Evolutionary conservation across 257 asterid species (phyloP), one percentile per base, ranked within the genome.

Genomic region (Vinca minor): DNA sequence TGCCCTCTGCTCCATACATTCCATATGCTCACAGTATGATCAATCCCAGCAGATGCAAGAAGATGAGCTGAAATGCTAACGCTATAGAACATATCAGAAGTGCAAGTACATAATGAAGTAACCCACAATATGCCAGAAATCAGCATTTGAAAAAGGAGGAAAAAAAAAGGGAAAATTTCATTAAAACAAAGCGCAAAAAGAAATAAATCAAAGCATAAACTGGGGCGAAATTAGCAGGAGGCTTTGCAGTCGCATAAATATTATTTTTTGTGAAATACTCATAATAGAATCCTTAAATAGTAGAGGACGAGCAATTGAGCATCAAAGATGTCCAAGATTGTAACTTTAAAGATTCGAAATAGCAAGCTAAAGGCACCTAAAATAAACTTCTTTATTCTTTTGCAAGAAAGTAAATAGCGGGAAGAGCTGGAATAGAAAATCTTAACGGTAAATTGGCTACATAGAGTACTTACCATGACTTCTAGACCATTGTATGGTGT

Each of bases 21-120:
- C 95, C 97, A 92, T 76, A 89, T 83, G 73, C 78, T 67, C 66
- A 89, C 79, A 66, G 85, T 77, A 47, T 80, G 80, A 82, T 92
- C 98, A 93, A 89, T 85, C 67, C 89, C 91, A 4, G 94, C 96
- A 70, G 95, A 92, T 55, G 91, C 98, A 76, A 92, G 95, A 72
- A 92, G 95, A 80, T 89, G 96, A 77, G 84, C 96, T 89, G 94
- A 45, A 84, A 69, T 15, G 76, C 85, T 71, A 77, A 75, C 72
- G 48, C 62, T 53, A 68, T 41, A 36, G 53, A 76, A 70, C 72
- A 70, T 28, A 83, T 87, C 72, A 84, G 79, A 74, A 75, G 64
- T 53, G 63, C 78, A 71, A 50, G 70, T 21, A 63, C n/a, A 66
- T 65, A 7, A 47, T 34, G 45, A 21, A 56, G 10, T 45, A 58